A percentile compares a stretch with the other conserved stretches of the same genome.
These are phyloP conservation scores for Conringia planisiliqua DNA, from an alignment of 345 rosid species.

Conservation along the genomic window DNA sequence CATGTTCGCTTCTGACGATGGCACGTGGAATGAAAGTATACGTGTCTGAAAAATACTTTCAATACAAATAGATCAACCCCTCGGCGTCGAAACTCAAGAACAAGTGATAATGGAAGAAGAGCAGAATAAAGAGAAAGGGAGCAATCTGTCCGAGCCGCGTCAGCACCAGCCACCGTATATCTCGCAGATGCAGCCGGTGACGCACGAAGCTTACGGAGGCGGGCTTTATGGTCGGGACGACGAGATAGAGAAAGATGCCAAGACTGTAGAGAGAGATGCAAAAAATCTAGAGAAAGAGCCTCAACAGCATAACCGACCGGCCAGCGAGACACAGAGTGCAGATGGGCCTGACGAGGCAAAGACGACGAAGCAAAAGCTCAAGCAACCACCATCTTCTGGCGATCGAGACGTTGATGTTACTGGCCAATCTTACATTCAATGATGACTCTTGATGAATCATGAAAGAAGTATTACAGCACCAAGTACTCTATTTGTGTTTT, in stretches of 20 bases:
- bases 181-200: constrained; percentile 49
- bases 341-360: constrained; percentile 47
- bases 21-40: not conserved
- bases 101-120: constrained; percentile 34
- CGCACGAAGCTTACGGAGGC: constrained; percentile 61
- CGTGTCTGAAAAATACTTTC: not conserved
- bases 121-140: constrained; percentile 18
- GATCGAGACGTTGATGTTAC: constrained; percentile 61
- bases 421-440: constrained; percentile 62
- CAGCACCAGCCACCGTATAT: constrained; percentile 44
- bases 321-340: constrained; percentile 62
- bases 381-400: constrained; percentile 55
- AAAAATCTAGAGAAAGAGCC: constrained; percentile 6
- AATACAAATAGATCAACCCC: not conserved
- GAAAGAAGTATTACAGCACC: not conserved
- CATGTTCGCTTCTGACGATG: not conserved
- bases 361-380: constrained; percentile 36
- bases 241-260: not conserved
- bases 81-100: not conserved
- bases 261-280: not conserved
- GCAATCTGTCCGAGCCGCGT: constrained; percentile 9
- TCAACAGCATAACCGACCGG: constrained; percentile 30
- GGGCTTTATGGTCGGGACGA: constrained; percentile 57
- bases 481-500: not conserved
- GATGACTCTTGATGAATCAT: not conserved